Evolutionary conservation across 345 rosid genomes (phyloP).

Genomic region (Rhodomyrtus tomentosa): DNA sequence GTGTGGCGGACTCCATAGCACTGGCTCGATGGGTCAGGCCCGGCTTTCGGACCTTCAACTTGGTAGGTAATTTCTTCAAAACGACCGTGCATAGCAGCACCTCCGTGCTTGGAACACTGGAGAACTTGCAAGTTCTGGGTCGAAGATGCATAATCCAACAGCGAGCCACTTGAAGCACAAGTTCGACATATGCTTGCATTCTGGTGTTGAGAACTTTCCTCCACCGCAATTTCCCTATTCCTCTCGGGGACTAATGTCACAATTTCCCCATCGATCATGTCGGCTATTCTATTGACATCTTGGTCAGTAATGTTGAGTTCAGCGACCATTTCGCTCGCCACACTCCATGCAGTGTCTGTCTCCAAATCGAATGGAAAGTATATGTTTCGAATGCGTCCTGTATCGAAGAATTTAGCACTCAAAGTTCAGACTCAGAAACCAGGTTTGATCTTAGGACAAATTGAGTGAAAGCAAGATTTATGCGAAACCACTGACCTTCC

Average conservation of each 20-base stretch:
- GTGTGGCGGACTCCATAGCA: conserved; percentile 19
- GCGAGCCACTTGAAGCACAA: conserved; percentile 24
- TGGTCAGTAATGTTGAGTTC: conserved; percentile 77
- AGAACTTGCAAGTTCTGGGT: conserved; percentile 33
- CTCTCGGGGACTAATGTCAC: conserved; percentile 58
- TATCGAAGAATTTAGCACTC: not conserved
- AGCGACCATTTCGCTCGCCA: conserved; percentile 83
- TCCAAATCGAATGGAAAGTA: conserved; percentile 76
- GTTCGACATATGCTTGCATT: conserved; percentile 19
- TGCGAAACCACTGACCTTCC: conserved; percentile 43
- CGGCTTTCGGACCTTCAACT: conserved; percentile 29
- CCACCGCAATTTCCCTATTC: conserved; percentile 22
- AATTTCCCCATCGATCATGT: conserved; percentile 79
- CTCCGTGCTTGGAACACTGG: conserved; percentile 32
- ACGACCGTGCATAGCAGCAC: conserved; percentile 56
- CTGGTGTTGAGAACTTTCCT: conserved; percentile 12
- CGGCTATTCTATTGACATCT: conserved; percentile 74
- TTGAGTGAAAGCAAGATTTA: not conserved
- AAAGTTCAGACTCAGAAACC: not conserved
- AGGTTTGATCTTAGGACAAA: not conserved
- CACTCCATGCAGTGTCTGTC: conserved; percentile 63
- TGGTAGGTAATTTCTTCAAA: conserved; percentile 78
- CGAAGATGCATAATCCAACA: conserved; percentile 33
- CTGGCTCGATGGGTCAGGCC: conserved; percentile 8
- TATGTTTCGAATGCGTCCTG: conserved; percentile 74